Conservation (phyloP, 2,329 filamentous ascomycete genomes). For the Alternaria sp. region DNA sequence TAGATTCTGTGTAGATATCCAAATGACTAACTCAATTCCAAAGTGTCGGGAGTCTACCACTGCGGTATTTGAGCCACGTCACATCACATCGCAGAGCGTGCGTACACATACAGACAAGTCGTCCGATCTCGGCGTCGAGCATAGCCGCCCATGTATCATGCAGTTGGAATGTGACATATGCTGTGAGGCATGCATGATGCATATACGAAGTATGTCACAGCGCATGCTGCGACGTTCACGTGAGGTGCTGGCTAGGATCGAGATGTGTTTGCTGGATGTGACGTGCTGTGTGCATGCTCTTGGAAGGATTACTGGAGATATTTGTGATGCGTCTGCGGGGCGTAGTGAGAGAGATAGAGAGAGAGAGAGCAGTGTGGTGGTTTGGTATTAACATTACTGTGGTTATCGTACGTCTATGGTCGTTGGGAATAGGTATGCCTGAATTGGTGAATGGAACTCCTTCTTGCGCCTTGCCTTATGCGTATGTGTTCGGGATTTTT, state of each 20-base stretch:
- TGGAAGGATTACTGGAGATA: not conserved
- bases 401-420: not conserved
- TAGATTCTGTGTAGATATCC: too few species aligned
- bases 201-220: not conserved
- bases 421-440: not conserved
- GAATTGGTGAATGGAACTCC: not conserved
- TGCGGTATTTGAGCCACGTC: not conserved
- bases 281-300: not conserved
- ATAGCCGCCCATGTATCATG: not conserved
- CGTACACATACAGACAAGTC: not conserved
- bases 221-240: conserved; percentile 10
- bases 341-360: too few species aligned
- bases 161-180: not conserved
- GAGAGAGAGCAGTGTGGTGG: not conserved
- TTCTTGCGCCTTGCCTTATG: not conserved
- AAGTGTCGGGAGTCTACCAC: not conserved
- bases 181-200: not conserved
- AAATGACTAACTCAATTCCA: not conserved
- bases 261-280: not conserved
- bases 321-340: not conserved
- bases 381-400: conserved; percentile 1
- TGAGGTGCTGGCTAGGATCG: not conserved
- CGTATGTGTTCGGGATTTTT: not conserved
- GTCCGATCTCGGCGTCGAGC: not conserved
- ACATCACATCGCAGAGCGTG: not conserved